Evolutionary conservation across 306 rosid genomes (phyloP), one percentile per base, ranked within the genome.

Genomic region (Lathyrus aphaca): DNA sequence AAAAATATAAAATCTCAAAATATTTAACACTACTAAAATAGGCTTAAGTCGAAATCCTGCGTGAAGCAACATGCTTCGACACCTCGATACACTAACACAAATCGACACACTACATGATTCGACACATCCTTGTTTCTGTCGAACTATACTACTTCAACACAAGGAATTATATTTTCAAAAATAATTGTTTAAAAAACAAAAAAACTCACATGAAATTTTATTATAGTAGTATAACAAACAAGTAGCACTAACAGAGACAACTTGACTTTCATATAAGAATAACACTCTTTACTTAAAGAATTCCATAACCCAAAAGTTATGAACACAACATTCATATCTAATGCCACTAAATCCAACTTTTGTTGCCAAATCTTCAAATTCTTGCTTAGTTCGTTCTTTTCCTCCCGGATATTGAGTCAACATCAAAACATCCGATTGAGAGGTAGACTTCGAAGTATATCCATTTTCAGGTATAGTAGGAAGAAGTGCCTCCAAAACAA

Each of bases 281-380:
- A 14, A 5, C 23, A 58, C 48, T 37, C 0, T 16, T 32, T 49
- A 73, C 78, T 88, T 88, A 10, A 67, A 78, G 68, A 88, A 82
- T 74, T 82, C 87, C 79, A 88, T 84, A 16, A 86, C 42, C 82
- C 84, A 82, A 0, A 55, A 49, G 43, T 49, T 71, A 13, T 38
- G 37, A 0, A 71, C 68, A 62, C 1, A 55, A 3, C 85, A 70
- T 8, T 49, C 72, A 64, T 64, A 80, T 63, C 17, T 71, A 25
- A 88, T 62, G 56, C 84, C 81, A 1, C 72, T 58, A 59, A 86
- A 86, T 17, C 92, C 84, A 35, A 85, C 80, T 10, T 5, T 74
- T 10, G 53, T 82, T 21, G 83, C 86, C 44, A 81, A 59, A 21
- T 77, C 50, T 35, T 57, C 6, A 57, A 81, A 86, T 53, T 84